Conservation (phyloP, 495 filamentous ascomycete genomes). For the Lasiosphaeris hirsuta region DNA sequence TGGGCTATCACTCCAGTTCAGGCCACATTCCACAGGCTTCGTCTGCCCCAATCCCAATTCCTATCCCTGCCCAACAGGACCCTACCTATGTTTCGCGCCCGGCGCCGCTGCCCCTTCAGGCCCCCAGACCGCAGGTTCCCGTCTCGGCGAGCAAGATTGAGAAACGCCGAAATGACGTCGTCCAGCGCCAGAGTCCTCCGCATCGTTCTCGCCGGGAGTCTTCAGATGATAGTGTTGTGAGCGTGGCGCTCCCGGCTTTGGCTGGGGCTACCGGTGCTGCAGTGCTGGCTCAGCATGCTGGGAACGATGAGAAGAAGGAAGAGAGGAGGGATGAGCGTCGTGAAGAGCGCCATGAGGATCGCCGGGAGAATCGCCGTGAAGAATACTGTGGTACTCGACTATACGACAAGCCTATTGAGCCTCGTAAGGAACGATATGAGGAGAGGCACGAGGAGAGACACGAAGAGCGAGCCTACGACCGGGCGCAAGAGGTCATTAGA, state of each 20-base stretch:
- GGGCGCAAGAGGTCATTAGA: background rate
- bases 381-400: background rate
- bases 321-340: constrained; percentile 2
- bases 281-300: constrained; percentile 35
- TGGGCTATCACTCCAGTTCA: no score
- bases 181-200: constrained; percentile 10
- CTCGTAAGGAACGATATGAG: no score
- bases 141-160: constrained; percentile 43
- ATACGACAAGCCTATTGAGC: background rate
- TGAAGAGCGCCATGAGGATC: background rate
- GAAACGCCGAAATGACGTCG: constrained; percentile 19
- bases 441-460: constrained; percentile 6
- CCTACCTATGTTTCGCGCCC: constrained; percentile 23
- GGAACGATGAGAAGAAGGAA: background rate
- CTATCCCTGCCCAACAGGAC: background rate
- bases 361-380: background rate
- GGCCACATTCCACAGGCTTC: no score
- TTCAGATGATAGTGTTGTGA: constrained; percentile 6
- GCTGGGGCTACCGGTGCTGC: constrained; percentile 46
- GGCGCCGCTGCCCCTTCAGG: constrained; percentile 42
- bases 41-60: constrained; percentile 7
- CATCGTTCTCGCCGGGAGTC: constrained; percentile 8
- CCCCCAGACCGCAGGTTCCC: constrained; percentile 42
- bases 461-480: background rate
- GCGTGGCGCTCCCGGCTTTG: constrained; percentile 40